phyloP scores from a whole-genome alignment of 139 green algal species.

The Pseudopediastrum boryanum region DNA sequence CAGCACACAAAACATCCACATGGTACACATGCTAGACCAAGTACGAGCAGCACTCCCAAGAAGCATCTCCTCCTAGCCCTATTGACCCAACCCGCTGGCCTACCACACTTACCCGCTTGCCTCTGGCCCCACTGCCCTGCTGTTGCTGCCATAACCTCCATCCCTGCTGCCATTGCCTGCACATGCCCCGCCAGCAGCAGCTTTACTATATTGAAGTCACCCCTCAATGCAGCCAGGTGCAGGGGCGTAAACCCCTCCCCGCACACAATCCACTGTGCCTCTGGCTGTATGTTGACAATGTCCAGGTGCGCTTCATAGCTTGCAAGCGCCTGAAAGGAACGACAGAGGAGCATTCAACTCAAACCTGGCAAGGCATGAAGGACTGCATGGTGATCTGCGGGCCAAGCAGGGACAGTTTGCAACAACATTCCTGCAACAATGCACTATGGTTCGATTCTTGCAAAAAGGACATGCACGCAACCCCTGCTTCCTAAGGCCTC shows the following conservation, averaged over 20 bases:
- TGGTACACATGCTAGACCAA: no score
- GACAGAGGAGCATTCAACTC: no score
- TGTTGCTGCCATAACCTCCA: slow-evolving; percentile 18
- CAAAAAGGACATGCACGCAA: not conserved
- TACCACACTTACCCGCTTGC: slow-evolving; percentile 8
- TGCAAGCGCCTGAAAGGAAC: slow-evolving; percentile 35
- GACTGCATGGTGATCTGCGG: no score
- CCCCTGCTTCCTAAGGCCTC: not conserved
- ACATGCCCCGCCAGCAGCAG: slow-evolving; percentile 43
- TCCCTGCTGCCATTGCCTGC: slow-evolving; percentile 24
- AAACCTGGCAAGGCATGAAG: no score
- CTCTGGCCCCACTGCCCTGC: slow-evolving; percentile 20
- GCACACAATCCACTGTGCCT: not conserved
- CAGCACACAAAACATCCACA: no score
- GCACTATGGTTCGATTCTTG: not conserved
- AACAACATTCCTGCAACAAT: not conserved
- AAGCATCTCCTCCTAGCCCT: no score
- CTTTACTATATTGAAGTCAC: slow-evolving; percentile 36
- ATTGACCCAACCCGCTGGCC: no score
- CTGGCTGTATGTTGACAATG: slow-evolving; percentile 22
- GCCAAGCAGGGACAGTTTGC: not conserved
- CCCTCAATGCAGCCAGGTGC: slow-evolving; percentile 47
- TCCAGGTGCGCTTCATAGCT: slow-evolving; percentile 42
- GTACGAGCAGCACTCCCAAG: no score
- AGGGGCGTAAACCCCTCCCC: slow-evolving; percentile 39